Base-by-base conservation (phyloP, 2,329 filamentous ascomycete species). In the Phialophora verrucosa region DNA sequence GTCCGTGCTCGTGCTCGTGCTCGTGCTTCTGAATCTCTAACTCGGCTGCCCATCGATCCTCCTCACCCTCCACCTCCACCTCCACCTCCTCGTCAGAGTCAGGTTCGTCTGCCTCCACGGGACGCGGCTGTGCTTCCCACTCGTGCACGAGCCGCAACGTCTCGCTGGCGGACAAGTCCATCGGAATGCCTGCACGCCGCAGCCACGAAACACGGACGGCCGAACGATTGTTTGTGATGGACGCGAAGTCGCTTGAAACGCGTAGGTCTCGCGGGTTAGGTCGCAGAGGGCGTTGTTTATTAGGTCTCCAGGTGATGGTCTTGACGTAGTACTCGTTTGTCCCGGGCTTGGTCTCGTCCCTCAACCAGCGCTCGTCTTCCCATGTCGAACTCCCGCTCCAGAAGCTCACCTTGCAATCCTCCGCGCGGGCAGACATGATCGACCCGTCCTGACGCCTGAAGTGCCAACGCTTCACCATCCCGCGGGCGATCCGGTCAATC, bases 341-440 rank as follows among this genome's bases (percentile, higher is more conserved):
- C 4, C 77, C 76, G 0, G 75, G 73, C 20, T 74, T 70, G 0
- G 74, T 74, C 70, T 83, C 82, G 67, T 85, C 83, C 1, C 81
- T 76, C 0, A 76, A 10, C 79, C 81, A 84, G 6, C 77, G 74
- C 31, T 68, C 1, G 0, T 69, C 58, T 4, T 77, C 70, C 76
- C 82, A 80, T 0, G 76, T 77, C n/a, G 82, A 81, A 12, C 76
- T 77, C 0, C 83, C 83, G 1, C 72, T 79, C 83, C 83, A 85
- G 11, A 72, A 71, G 20, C 72, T 79, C 1, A 76, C 72, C 20
- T 75, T 64, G 4, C 72, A 73, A 27, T 73, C 74, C 0, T 73
- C 51, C 11, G 8, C 11, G 23, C 3, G 3, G 7, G 51, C 23
- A n/a, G 51, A 29, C 51, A 55, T 29, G 51, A 55, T 55, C 7